Percentiles rank a stretch among this genome's conserved stretches.
phyloP scores from a whole-genome alignment of 2,329 filamentous ascomycete genomes.

The Trematosphaeria pertusa region DNA sequence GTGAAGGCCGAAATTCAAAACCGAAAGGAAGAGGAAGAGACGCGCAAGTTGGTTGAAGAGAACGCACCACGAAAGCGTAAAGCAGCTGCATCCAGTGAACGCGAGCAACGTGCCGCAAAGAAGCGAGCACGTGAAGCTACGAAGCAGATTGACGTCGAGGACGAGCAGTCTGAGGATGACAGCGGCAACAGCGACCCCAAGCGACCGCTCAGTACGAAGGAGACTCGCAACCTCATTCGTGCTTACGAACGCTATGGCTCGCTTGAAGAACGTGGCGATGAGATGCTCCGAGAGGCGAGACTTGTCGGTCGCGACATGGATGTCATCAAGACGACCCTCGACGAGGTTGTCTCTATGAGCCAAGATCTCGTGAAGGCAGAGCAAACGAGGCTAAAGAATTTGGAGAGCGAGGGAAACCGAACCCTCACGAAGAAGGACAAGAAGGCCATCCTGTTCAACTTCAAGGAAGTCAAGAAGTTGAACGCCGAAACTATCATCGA shows the following conservation, averaged over 20 bases:
- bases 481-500: slow-evolving; percentile 96
- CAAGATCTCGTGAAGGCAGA: slow-evolving; percentile 77
- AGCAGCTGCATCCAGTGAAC: slow-evolving; percentile 65
- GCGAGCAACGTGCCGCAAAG: slow-evolving; percentile 72
- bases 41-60: slow-evolving; percentile 81
- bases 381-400: slow-evolving; percentile 63
- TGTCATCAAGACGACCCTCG: slow-evolving; percentile 77
- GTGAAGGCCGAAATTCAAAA: slow-evolving; percentile 90
- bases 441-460: slow-evolving; percentile 96
- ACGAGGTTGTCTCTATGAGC: slow-evolving; percentile 78
- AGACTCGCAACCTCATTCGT: slow-evolving; percentile 88
- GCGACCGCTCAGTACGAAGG: slow-evolving; percentile 89
- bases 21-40: slow-evolving; percentile 81
- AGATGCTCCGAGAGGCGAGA: slow-evolving; percentile 86
- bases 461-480: slow-evolving; percentile 88
- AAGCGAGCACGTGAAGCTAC: slow-evolving; percentile 74
- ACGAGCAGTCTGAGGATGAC: slow-evolving; percentile 56
- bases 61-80: slow-evolving; percentile 81
- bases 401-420: slow-evolving; percentile 77
- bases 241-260: slow-evolving; percentile 91
- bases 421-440: slow-evolving; percentile 93
- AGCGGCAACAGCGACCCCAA: slow-evolving; percentile 74
- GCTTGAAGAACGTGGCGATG: slow-evolving; percentile 84
- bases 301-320: slow-evolving; percentile 81
- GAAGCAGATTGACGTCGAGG: slow-evolving; percentile 66